Evolutionary conservation across 108 stramenopile genomes (phyloP), one percentile per base, ranked within the genome.

Genomic region (Fragilaria crotonensis): DNA sequence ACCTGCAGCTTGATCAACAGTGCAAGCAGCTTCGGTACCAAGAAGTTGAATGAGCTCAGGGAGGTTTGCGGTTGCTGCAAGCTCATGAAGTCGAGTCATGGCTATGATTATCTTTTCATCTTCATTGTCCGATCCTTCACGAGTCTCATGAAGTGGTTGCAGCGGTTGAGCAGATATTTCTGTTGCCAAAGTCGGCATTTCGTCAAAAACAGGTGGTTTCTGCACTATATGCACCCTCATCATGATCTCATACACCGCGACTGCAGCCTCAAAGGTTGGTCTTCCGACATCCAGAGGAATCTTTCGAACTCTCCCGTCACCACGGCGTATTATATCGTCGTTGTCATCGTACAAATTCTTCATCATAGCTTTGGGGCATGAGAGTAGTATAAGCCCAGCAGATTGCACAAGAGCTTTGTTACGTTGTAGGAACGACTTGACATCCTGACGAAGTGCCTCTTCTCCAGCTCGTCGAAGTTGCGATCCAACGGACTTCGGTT

Each of bases 401-500:
- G 30, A 26, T 25, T 45, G 18, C 20, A 57, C 5, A 17, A 66
- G 32, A 5, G 30, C 26, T n/a, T 73, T 79, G 88, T 88, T 91
- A 22, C 67, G 55, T 30, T 52, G 57, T 70, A 89, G 56, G 0
- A 82, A 73, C 2, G 45, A 47, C 20, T 54, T 41, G 0, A 95
- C 76, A 62, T 95, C 87, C 28, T 79, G 41, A 23, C 79, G 68
- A 21, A 95, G 68, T 44, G 66, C 58, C 33, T 63, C 51, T 61
- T 95, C 93, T 30, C 93, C 93, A 27, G 77, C 77, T 14, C 93
- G 68, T 49, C 93, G 76, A 27, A 95, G 66, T 60, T 90, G 89
- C 1, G 87, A 68, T 5, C 93, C 93, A 46, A 91, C 68, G 21
- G 75, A 77, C 45, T 95, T 91, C 52, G 92, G 78, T 54, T 83